These are phyloP conservation scores for Yamadazyma kanchanaburiensis DNA, from an alignment of 1,139 yeast genomes.

Conservation along the genomic window DNA sequence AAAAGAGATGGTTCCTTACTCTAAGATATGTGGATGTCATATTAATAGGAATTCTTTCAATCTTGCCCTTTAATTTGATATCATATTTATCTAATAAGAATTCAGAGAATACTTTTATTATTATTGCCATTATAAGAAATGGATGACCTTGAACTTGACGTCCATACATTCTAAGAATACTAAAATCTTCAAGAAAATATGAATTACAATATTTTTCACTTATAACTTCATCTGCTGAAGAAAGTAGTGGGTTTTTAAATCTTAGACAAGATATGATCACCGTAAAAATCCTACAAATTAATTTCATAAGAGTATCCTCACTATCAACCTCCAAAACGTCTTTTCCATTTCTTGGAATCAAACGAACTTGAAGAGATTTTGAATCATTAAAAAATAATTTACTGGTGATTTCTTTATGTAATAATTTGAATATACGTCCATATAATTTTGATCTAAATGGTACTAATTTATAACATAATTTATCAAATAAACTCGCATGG, in stretches of 20 bases:
- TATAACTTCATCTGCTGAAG: slow-evolving; percentile 3
- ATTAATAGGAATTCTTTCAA: slow-evolving; percentile 2
- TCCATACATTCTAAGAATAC: slow-evolving; percentile 24
- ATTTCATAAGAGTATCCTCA: slow-evolving; percentile 4
- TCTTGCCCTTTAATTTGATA: slow-evolving; percentile 6
- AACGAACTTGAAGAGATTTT: not conserved
- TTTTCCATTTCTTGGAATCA: slow-evolving; percentile 1
- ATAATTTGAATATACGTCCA: slow-evolving; percentile 6
- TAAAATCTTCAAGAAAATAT: slow-evolving; percentile 24
- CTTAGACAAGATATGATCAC: slow-evolving; percentile 7
- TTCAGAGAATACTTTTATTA: slow-evolving; percentile 18
- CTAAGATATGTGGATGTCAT: slow-evolving; percentile 8
- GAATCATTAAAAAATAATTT: slow-evolving; percentile 3
- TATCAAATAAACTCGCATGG: slow-evolving; percentile 21
- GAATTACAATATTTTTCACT: slow-evolving; percentile 10
- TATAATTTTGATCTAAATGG: slow-evolving; percentile 12
- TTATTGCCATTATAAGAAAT: slow-evolving; percentile 17
- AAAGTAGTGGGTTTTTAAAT: slow-evolving; percentile 9
- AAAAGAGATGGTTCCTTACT: slow-evolving; percentile 7
- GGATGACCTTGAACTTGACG: slow-evolving; percentile 24
- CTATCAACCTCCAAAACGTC: slow-evolving; percentile 3
- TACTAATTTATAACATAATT: slow-evolving; percentile 15
- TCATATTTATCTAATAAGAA: slow-evolving; percentile 13
- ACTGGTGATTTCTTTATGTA: slow-evolving; percentile 9
- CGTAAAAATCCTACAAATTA: slow-evolving; percentile 7